These are phyloP conservation scores for Sporothrix variecibatus DNA, from an alignment of 2,329 filamentous ascomycete species.

Conservation along the genomic window DNA sequence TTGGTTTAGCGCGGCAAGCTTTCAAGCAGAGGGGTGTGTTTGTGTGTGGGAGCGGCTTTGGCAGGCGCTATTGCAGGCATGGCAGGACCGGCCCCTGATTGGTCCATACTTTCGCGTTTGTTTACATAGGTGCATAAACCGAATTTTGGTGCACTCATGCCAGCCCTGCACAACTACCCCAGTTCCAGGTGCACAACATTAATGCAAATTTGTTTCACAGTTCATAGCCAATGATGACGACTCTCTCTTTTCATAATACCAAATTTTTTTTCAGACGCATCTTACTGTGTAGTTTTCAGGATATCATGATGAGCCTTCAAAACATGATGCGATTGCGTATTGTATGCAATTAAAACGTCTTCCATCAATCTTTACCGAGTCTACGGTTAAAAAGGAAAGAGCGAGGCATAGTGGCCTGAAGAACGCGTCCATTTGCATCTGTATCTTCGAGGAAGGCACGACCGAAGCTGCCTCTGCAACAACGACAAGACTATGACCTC, in stretches of 20 bases:
- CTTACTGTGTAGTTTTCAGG: not conserved
- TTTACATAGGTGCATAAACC: constrained; percentile 28
- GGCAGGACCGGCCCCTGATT: constrained; percentile 21
- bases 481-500: not conserved
- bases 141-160: not conserved
- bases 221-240: not conserved
- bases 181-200: not conserved
- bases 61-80: not conserved
- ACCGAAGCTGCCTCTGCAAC: too few relatives aligned
- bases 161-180: constrained; percentile 4
- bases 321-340: not conserved
- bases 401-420: not conserved
- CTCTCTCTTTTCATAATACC: not conserved
- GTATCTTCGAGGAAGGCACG: not conserved
- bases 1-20: constrained; percentile 8
- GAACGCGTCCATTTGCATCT: not conserved
- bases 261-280: not conserved
- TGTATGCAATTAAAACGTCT: not conserved
- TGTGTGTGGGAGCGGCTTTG: not conserved
- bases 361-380: not conserved
- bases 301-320: not conserved
- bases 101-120: constrained; percentile 29
- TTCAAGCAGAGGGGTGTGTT: constrained; percentile 13
- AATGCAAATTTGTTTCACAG: not conserved
- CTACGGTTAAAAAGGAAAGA: not conserved